phyloP scores from a whole-genome alignment of 2,329 filamentous ascomycete species.

The Xylariomycetidae sp. region DNA sequence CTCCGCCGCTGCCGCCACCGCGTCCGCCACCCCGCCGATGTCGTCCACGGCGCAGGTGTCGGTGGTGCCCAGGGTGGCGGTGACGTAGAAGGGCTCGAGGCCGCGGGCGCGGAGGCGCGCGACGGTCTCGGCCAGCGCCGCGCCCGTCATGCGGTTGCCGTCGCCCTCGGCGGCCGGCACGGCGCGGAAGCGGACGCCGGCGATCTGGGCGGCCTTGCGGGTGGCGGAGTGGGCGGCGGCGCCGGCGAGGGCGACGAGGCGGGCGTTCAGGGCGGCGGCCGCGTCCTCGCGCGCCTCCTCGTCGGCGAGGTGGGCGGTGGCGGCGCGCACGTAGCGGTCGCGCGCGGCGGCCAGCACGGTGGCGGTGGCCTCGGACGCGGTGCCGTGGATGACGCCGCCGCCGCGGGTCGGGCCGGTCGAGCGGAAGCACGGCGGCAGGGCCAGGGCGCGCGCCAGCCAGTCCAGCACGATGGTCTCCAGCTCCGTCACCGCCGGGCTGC shows the following conservation, averaged over 20 bases:
- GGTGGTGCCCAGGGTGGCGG: slow-evolving; percentile 78
- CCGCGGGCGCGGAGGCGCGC: slow-evolving; percentile 60
- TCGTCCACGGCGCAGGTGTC: slow-evolving; percentile 84
- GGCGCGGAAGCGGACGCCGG: slow-evolving; percentile 73
- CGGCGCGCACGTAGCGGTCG: slow-evolving; percentile 66
- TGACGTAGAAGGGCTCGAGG: slow-evolving; percentile 81
- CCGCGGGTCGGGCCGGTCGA: slow-evolving; percentile 65
- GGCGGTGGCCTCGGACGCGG: slow-evolving; percentile 79
- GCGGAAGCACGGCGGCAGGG: slow-evolving; percentile 65
- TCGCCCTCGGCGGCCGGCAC: slow-evolving; percentile 58
- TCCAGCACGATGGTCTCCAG: slow-evolving; percentile 90
- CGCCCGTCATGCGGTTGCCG: slow-evolving; percentile 65
- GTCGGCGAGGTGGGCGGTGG: slow-evolving; percentile 42
- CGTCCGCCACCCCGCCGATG: slow-evolving; percentile 59
- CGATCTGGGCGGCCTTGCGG: slow-evolving; percentile 80
- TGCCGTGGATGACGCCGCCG: slow-evolving; percentile 92
- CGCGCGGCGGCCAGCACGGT: slow-evolving; percentile 83
- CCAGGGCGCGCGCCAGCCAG: slow-evolving; percentile 76
- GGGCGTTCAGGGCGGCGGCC: slow-evolving; percentile 58
- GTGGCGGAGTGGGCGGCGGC: slow-evolving; percentile 77
- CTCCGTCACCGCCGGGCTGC: slow-evolving; percentile 85
- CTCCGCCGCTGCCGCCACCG: slow-evolving; percentile 32
- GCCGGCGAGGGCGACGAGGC: slow-evolving; percentile 74
- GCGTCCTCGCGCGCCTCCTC: slow-evolving; percentile 62
- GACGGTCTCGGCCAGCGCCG: slow-evolving; percentile 54